phyloP scores from a whole-genome alignment of 2,329 filamentous ascomycete genomes.

The Aureobasidium sp. region DNA sequence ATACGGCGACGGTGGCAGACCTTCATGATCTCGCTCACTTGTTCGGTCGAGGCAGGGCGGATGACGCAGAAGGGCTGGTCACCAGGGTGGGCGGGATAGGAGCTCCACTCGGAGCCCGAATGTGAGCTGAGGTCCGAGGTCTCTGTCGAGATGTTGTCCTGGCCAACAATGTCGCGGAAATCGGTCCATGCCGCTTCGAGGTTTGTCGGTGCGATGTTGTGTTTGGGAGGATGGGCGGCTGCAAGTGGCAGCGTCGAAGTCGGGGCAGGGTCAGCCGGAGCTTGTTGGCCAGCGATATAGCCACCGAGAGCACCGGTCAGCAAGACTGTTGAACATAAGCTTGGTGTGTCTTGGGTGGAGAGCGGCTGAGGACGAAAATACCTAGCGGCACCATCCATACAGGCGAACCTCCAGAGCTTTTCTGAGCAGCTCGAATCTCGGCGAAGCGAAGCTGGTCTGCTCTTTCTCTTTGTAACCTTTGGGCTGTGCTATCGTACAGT shows the following conservation, averaged over 20 bases:
- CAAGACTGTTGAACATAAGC: conserved; percentile 37
- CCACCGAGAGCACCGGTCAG: conserved; percentile 42
- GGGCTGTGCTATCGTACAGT: conserved; percentile 52
- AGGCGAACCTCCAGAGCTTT: conserved; percentile 19
- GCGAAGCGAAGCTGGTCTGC: conserved; percentile 46
- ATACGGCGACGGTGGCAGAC: conserved; percentile 73
- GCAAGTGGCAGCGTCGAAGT: conserved; percentile 49
- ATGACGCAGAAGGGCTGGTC: conserved; percentile 55
- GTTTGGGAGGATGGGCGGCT: conserved; percentile 38
- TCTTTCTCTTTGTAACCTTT: conserved; percentile 49
- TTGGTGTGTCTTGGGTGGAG: conserved; percentile 2
- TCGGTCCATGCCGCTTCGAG: conserved; percentile 58
- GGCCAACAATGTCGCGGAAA: conserved; percentile 52
- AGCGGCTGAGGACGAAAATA: conserved; percentile 12
- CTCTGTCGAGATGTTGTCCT: conserved; percentile 53
- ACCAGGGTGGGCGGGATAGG: conserved; percentile 34
- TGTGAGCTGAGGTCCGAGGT: conserved; percentile 46
- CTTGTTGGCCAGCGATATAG: conserved; percentile 47
- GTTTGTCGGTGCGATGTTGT: conserved; percentile 48
- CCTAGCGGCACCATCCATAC: conserved; percentile 24
- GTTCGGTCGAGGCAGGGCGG: conserved; percentile 67
- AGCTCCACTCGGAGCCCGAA: conserved; percentile 56
- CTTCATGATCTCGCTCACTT: conserved; percentile 83
- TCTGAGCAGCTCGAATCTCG: conserved; percentile 24
- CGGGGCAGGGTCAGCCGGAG: conserved; percentile 35